Evolutionary conservation across 345 rosid genomes (phyloP), one percentile per base, ranked within the genome.

Genomic region (Cardamine chenopodiifolia): DNA sequence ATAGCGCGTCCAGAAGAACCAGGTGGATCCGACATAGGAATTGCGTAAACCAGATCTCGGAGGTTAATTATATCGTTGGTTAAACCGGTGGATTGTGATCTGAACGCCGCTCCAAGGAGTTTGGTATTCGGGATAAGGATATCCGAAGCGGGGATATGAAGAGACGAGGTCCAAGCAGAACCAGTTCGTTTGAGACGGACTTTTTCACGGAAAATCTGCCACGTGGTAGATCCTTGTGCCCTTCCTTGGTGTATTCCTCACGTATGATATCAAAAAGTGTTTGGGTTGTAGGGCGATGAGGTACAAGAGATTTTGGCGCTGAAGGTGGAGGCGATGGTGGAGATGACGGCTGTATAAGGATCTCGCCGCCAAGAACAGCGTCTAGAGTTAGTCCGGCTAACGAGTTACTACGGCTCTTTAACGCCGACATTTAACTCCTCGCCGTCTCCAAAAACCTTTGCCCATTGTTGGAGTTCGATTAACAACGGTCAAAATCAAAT

Each of bases 131-230:
- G 78, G 73, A 82, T 74, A 26, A 76, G 78, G 10, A 86, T 63
- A 72, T 93, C 97, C 3, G 96, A 85, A 28, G 87, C 54, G 5
- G 93, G 97, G 44, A 82, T 76, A 42, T 37, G 81, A 7, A 78
- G 77, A 15, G 87, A 75, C 17, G 94, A 86, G 31, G 85, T 83
- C 96, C 93, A 89, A 61, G 87, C 91, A 31, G 90, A 77, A 57
- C 86, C 88, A 31, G 89, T 85, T 4, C 93, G 84, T 79, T 81
- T 88, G 6, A 91, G 85, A 22, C 93, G 85, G 62, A 91, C 84
- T 59, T 77, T 85, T 19, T 89, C 96, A 28, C 92, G 83, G 82
- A 94, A 86, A 7, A 80, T 79, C 62, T 86, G 89, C 97, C 98
- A 91, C 81, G 85, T 86, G 78, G 82, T 86, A 61, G 82, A 31